Evolutionary conservation across 2,329 filamentous ascomycete species (phyloP).

Genomic region (Capronia coronata): DNA sequence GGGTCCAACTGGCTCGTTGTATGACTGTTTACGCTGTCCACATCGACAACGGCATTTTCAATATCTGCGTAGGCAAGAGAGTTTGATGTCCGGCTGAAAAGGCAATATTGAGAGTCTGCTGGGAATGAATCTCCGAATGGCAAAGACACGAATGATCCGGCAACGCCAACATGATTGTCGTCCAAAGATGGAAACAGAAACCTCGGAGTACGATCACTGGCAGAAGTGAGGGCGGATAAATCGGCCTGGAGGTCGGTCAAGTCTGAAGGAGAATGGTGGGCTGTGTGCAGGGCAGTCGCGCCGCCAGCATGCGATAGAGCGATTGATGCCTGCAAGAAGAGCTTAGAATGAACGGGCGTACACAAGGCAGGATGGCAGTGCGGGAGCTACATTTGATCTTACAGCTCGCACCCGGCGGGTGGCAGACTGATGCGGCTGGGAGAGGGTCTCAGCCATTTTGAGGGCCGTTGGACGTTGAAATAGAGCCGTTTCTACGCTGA

Average conservation of each 20-base stretch:
- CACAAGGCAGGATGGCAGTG: conserved; percentile 13
- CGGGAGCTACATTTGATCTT: conserved; percentile 16
- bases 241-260: conserved; percentile 17
- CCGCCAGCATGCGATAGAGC: conserved; percentile 16
- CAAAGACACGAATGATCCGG: conserved; percentile 10
- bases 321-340: conserved; percentile 12
- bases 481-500: background rate
- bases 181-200: conserved; percentile 6
- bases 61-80: conserved; percentile 3
- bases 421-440: conserved; percentile 7
- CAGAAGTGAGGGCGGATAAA: conserved; percentile 12
- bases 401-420: conserved; percentile 1
- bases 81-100: conserved; percentile 5
- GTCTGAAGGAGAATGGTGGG: conserved; percentile 12
- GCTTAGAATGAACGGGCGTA: conserved; percentile 6
- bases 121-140: conserved; percentile 3
- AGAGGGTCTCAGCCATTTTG: conserved; percentile 4
- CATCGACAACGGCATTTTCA: conserved; percentile 1
- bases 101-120: conserved; percentile 9
- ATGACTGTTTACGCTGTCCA: conserved; percentile 12
- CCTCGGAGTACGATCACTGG: conserved; percentile 9
- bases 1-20: background rate
- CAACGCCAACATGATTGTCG: conserved; percentile 3
- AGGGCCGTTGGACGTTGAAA: background rate
- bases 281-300: conserved; percentile 12